phyloP scores from a whole-genome alignment of 257 asterid species.

The Rubia yunnanensis region DNA sequence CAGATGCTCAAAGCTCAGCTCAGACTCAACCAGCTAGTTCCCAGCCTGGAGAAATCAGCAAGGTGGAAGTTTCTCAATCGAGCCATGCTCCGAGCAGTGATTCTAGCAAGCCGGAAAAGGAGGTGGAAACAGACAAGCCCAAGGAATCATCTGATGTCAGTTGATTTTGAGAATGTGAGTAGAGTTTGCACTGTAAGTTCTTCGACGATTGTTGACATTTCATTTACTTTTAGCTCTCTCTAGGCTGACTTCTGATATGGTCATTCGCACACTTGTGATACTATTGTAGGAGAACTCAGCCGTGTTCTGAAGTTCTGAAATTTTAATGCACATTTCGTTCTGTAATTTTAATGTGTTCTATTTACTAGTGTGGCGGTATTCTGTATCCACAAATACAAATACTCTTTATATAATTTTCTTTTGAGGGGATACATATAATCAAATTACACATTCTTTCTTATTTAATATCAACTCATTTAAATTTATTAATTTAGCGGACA shows the following conservation, averaged over 20 bases:
- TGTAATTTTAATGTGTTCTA: neutral
- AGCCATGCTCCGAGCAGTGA: conserved; percentile 39
- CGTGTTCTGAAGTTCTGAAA: neutral
- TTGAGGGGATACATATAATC: too few relatives aligned
- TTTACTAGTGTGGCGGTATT: too few relatives aligned
- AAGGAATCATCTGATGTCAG: conserved; percentile 49
- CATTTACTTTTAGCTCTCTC: neutral
- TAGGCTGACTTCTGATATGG: neutral
- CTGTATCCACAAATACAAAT: too few relatives aligned
- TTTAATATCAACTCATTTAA: too few relatives aligned
- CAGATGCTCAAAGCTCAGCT: conserved; percentile 51
- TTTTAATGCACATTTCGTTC: neutral
- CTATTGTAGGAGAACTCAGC: neutral
- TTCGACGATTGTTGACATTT: neutral
- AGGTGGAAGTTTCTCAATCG: conserved; percentile 11
- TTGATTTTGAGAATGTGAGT: conserved; percentile 9
- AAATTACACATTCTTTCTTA: too few relatives aligned
- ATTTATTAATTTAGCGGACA: too few relatives aligned
- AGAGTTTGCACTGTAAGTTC: conserved; percentile 5
- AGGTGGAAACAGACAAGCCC: conserved; percentile 42
- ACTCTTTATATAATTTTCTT: too few relatives aligned
- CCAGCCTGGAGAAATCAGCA: conserved; percentile 13
- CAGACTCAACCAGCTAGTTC: conserved; percentile 29
- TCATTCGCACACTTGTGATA: neutral
- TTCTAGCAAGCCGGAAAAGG: conserved; percentile 46